Evolutionary conservation across 805 yeast genomes (phyloP), one percentile per base, ranked within the genome.

Genomic region (Debaryomyces tyrocola): DNA sequence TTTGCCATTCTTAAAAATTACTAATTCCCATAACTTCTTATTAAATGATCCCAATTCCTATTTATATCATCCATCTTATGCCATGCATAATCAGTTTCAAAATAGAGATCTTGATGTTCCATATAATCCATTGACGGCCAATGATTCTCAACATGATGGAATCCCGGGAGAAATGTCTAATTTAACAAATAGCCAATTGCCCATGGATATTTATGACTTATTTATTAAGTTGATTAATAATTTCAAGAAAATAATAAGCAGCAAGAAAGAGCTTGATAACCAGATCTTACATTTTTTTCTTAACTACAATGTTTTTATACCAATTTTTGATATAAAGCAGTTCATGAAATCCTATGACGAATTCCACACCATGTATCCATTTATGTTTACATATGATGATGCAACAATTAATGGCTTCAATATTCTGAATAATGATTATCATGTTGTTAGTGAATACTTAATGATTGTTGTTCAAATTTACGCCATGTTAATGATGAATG

Each of bases 341-440:
- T 79, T 80, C 51, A 79, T 79, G 74, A 74, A 73, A 53, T 73
- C 74, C 42, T 80, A 80, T 40, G 75, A 72, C 38, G 74, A 70
- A 6, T 70, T 73, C 49, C 78, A 73, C 48, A 72, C 76, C 6
- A 70, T 72, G 77, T 73, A 72, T 45, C 78, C 78, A 7, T 73
- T 73, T 45, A 73, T 73, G 58, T 73, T 73, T 54, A 73, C 77
- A 1, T 73, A 73, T 48, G 75, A 72, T 44, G 77, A 73, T 51
- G 69, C 76, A 18, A 69, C 76, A 14, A 70, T 73, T 33, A 73
- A 73, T 52, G 77, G 78, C 29, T 73, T 79, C 53, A 78, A 77
- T 40, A 68, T 80, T 39, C 69, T 71, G 54, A 73, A 73, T 55
- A 67, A 70, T 44, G 76, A 72, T 51, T 71, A 72, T 49, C 66